Evolutionary conservation across 805 yeast genomes (phyloP).

Genomic region (Yarrowia sp.): DNA sequence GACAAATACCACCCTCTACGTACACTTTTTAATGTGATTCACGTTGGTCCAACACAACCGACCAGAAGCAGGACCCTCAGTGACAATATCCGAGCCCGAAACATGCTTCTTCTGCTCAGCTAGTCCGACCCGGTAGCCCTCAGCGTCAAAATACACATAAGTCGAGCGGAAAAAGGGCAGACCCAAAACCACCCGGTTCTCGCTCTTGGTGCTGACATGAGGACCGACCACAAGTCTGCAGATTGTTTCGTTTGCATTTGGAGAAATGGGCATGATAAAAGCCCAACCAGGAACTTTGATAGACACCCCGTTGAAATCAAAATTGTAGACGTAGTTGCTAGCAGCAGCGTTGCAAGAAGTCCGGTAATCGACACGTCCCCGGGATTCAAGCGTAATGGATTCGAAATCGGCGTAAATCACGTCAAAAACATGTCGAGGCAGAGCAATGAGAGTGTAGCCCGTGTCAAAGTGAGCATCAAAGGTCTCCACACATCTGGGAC

Average conservation of each 20-base stretch:
- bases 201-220: neutral
- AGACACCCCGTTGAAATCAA: neutral
- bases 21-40: neutral
- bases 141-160: conserved; percentile 14
- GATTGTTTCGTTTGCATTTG: neutral
- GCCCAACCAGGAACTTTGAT: neutral
- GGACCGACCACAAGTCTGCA: neutral
- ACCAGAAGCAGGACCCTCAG: neutral
- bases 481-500: conserved; percentile 3
- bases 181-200: neutral
- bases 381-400: too few relatives aligned
- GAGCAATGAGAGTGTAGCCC: neutral
- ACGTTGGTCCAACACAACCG: neutral
- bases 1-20: too few relatives aligned
- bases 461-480: neutral
- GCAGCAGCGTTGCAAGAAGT: neutral
- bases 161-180: conserved; percentile 5
- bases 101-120: neutral
- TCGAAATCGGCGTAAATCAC: neutral
- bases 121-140: neutral
- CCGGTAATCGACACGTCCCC: neutral
- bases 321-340: neutral
- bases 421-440: neutral
- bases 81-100: neutral
- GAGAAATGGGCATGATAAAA: neutral